A percentile compares a stretch with the other conserved stretches of the same genome.
Conservation (phyloP, 1,284 basidiomycete genomes). For the Pulveroboletus sp. region DNA sequence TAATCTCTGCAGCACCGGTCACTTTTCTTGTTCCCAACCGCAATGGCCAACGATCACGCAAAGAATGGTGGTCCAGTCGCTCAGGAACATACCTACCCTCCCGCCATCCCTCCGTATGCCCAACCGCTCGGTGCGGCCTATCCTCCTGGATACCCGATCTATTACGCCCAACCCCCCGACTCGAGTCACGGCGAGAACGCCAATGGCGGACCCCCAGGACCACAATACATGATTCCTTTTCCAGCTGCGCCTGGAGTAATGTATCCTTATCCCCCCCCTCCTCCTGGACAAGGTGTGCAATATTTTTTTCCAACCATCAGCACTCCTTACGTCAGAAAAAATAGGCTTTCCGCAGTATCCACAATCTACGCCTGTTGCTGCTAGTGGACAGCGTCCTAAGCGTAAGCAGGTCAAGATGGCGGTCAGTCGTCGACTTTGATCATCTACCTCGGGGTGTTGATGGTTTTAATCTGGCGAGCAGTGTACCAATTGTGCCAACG, state of each 20-base stretch:
- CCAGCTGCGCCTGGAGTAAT: slow-evolving; percentile 61
- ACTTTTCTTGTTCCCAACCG: slow-evolving; percentile 27
- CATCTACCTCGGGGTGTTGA: slow-evolving; percentile 1
- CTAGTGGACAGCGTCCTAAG: slow-evolving; percentile 51
- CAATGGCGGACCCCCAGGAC: slow-evolving; percentile 47
- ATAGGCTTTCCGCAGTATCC: slow-evolving; percentile 35
- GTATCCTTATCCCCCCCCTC: slow-evolving; percentile 55
- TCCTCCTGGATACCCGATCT: slow-evolving; percentile 37
- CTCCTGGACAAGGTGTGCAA: slow-evolving; percentile 45
- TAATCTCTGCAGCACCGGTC: slow-evolving; percentile 26
- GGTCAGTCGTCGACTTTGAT: slow-evolving; percentile 43
- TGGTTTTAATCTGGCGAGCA: slow-evolving; percentile 5
- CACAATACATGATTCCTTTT: slow-evolving; percentile 54
- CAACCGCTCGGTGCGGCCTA: slow-evolving; percentile 34
- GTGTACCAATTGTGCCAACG: slow-evolving; percentile 84
- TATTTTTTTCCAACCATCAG: slow-evolving; percentile 7
- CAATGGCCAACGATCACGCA: slow-evolving; percentile 36
- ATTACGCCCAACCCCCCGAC: slow-evolving; percentile 36
- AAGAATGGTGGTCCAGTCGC: slow-evolving; percentile 35
- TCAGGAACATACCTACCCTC: slow-evolving; percentile 35
- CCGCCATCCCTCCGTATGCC: slow-evolving; percentile 33
- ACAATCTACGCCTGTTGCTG: slow-evolving; percentile 28
- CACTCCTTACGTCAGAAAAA: slow-evolving; percentile 34
- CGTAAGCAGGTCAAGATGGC: slow-evolving; percentile 90
- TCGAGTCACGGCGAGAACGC: slow-evolving; percentile 43